phyloP scores from a whole-genome alignment of 768 basidiomycete species.

The Leccinum disarticulatum region DNA sequence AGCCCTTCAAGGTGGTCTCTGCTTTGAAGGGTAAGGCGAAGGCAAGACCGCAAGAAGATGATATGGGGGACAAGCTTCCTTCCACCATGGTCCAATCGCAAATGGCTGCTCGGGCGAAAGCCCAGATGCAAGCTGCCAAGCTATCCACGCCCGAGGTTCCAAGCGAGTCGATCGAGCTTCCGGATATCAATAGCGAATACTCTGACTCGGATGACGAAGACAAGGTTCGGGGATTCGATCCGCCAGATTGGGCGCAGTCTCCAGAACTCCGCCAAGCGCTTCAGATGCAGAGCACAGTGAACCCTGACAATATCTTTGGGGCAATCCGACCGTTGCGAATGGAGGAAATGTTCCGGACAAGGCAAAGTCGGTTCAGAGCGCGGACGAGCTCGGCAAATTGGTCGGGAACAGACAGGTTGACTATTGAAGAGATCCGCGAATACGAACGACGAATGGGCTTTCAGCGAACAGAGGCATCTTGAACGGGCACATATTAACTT shows the following conservation, averaged over 20 bases:
- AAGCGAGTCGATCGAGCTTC: conserved; percentile 86
- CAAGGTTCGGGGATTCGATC: conserved; percentile 66
- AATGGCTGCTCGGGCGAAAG: conserved; percentile 70
- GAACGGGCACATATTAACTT: conserved; percentile 8
- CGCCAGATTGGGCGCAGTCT: conserved; percentile 90
- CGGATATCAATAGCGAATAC: conserved; percentile 96
- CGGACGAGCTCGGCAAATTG: conserved; percentile 95
- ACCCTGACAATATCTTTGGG: conserved; percentile 92
- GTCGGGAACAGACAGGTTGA: conserved; percentile 88
- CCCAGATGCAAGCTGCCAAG: conserved; percentile 60
- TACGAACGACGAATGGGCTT: conserved; percentile 94
- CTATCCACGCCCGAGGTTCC: conserved; percentile 49
- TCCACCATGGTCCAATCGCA: conserved; percentile 62
- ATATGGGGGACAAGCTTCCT: conserved; percentile 49
- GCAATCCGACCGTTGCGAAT: conserved; percentile 81
- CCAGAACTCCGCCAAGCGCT: conserved; percentile 81
- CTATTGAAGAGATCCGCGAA: conserved; percentile 78
- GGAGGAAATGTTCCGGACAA: conserved; percentile 88
- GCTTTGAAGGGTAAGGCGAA: conserved; percentile 52
- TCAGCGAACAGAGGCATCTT: conserved; percentile 34
- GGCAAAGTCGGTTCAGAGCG: conserved; percentile 80
- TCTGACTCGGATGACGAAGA: conserved; percentile 95
- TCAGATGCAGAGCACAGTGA: conserved; percentile 78
- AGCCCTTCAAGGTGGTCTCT: conserved; percentile 38
- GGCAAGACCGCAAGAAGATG: conserved; percentile 46